These are phyloP conservation scores for Diaporthe humulicola DNA, from an alignment of 2,329 filamentous ascomycete species.

Conservation along the genomic window DNA sequence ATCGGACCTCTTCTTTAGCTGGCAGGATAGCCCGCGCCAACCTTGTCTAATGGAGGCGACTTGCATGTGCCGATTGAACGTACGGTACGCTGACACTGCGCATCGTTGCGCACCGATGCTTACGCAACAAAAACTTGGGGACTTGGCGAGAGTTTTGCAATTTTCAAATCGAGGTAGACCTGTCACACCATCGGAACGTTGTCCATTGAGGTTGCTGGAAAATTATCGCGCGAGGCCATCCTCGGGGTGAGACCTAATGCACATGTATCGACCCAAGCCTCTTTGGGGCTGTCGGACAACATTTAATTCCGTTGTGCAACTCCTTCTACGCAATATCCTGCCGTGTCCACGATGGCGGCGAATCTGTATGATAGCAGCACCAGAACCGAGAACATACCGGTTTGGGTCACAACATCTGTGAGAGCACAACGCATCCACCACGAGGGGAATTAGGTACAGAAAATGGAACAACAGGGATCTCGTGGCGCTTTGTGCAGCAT, in stretches of 20 bases:
- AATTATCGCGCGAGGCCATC: not conserved
- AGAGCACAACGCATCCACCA: not conserved
- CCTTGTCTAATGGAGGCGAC: not conserved
- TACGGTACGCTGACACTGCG: not conserved
- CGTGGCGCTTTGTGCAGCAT: not conserved
- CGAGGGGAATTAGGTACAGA: not conserved
- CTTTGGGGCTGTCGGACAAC: not conserved
- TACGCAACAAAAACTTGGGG: not conserved
- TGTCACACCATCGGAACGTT: not conserved
- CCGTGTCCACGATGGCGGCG: not conserved
- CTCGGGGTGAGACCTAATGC: constrained; percentile 14
- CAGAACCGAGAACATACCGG: not conserved
- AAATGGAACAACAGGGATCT: not conserved
- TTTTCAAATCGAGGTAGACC: not conserved
- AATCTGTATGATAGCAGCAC: not conserved
- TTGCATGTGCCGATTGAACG: too few relatives aligned
- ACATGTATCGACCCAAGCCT: not conserved
- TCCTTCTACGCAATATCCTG: not conserved
- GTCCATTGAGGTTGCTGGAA: not conserved
- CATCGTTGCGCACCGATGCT: too few relatives aligned
- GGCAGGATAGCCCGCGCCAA: not conserved
- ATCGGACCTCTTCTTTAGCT: not conserved
- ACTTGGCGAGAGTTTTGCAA: too few relatives aligned
- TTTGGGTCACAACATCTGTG: not conserved
- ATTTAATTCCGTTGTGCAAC: not conserved